Base-by-base conservation (phyloP, 2,329 filamentous ascomycete species). In the Dactylonectria estremocensis region DNA sequence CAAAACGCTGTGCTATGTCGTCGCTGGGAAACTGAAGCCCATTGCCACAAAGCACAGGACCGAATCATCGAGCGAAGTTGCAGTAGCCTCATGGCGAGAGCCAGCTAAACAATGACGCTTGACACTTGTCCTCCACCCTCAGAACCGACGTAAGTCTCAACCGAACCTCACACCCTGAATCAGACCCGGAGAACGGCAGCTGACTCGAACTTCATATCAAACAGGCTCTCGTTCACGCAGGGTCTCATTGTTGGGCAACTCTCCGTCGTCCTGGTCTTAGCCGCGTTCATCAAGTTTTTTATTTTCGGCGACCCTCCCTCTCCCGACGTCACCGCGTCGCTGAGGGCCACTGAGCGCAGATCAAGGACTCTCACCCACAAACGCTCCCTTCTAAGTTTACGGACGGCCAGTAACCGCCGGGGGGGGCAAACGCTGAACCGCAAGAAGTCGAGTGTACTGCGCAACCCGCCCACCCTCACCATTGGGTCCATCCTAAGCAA, bases 261-360 rank as follows among this genome's bases (percentile, higher is more conserved):
- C 58, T 97, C 95, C 2, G 93, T 99, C 52, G 93, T 97, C 14
- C 85, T 98, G 24, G 87, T 99, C 45, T 90, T 99, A 69, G 95
- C 95, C 71, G 94, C 93, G 73, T 98, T 99, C 83, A 98, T 99
- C 82, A 97, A 97, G 80, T 99, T 98, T 89, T 99, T 99, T 88
- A 98, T 99, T 78, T 98, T 99, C 79, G 96, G 96, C 75, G 96
- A 98, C 78, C 91, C 94, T 5, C 94, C 95, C 1, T 94, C 93
- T 1, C 88, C 94, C 68, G 95, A 97, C 70, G 90, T 92, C 61
- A 93, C 92, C 20, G 93, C 94, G 13, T 87, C 93, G 8, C 85
- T 92, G 49, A 90, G 93, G 72, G 93, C 93, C 65, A 91, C 92
- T 11, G 91, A 94, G 73, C 90, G 93, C 28, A 90, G 91, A 66